Evolutionary conservation across 306 rosid genomes (phyloP).

Genomic region (Quercus parvula): DNA sequence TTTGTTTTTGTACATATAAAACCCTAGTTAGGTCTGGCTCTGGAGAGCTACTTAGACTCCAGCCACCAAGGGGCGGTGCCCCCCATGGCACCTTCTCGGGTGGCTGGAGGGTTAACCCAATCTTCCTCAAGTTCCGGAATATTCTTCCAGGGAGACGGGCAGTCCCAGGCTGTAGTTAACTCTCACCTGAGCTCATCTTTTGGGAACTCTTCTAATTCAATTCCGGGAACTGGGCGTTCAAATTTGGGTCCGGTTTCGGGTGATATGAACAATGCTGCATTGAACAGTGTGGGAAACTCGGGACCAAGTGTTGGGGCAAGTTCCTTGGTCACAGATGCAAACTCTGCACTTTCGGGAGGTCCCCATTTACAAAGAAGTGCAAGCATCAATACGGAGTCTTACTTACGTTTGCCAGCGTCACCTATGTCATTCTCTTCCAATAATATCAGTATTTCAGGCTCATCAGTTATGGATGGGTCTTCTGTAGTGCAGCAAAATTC

Average conservation of each 20-base stretch:
- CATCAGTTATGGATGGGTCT: slow-evolving; percentile 90
- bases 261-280: slow-evolving; percentile 76
- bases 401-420: slow-evolving; percentile 85
- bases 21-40: slow-evolving; percentile 56
- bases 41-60: slow-evolving; percentile 74
- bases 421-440: slow-evolving; percentile 96
- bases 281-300: slow-evolving; percentile 82
- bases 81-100: slow-evolving; percentile 89
- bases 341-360: slow-evolving; percentile 91
- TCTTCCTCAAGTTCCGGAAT: slow-evolving; percentile 94
- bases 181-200: slow-evolving; percentile 87
- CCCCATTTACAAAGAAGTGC: slow-evolving; percentile 98
- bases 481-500: slow-evolving; percentile 79
- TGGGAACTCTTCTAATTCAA: slow-evolving; percentile 70
- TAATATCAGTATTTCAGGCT: slow-evolving; percentile 85
- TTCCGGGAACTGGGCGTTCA: slow-evolving; percentile 76
- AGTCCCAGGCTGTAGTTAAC: slow-evolving; percentile 66
- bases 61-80: slow-evolving; percentile 69
- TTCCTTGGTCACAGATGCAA: slow-evolving; percentile 98
- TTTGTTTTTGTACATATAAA: slow-evolving; percentile 17
- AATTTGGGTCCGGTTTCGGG: slow-evolving; percentile 83
- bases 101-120: slow-evolving; percentile 89
- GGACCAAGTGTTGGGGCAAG: slow-evolving; percentile 96
- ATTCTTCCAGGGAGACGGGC: slow-evolving; percentile 97
- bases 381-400: slow-evolving; percentile 80